phyloP scores from a whole-genome alignment of 2,329 filamentous ascomycete species.

The Myotisia sp. region DNA sequence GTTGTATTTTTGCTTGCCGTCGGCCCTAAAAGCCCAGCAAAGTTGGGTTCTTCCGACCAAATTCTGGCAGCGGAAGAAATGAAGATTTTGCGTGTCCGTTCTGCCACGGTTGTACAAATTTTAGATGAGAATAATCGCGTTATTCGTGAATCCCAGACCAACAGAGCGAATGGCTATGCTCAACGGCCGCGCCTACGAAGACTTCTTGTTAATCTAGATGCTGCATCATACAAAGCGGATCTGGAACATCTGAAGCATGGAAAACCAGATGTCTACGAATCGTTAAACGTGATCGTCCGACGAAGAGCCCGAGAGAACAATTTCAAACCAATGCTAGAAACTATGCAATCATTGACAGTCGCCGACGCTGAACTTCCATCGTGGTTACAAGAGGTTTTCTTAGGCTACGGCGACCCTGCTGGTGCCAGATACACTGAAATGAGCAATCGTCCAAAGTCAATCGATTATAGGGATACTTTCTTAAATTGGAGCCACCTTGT shows the following conservation, averaged over 20 bases:
- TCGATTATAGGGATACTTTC: slow-evolving; percentile 92
- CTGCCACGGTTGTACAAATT: slow-evolving; percentile 73
- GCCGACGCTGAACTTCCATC: slow-evolving; percentile 73
- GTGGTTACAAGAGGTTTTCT: slow-evolving; percentile 92
- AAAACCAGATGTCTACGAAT: slow-evolving; percentile 66
- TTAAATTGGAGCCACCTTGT: slow-evolving; percentile 88
- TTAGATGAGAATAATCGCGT: slow-evolving; percentile 70
- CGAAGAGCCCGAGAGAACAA: slow-evolving; percentile 86
- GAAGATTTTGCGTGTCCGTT: slow-evolving; percentile 57
- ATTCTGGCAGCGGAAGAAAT: too few species aligned
- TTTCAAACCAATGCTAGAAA: slow-evolving; percentile 85
- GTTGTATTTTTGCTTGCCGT: slow-evolving; percentile 77
- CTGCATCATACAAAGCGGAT: slow-evolving; percentile 63
- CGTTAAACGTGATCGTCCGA: slow-evolving; percentile 73
- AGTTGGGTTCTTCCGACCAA: slow-evolving; percentile 26
- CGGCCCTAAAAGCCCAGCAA: slow-evolving; percentile 38
- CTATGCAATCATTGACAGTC: slow-evolving; percentile 70
- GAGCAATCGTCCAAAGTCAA: slow-evolving; percentile 57
- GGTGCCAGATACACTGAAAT: slow-evolving; percentile 76
- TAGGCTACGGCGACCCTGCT: slow-evolving; percentile 90
- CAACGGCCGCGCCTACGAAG: slow-evolving; percentile 48
- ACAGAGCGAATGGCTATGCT: slow-evolving; percentile 48
- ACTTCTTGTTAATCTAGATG: slow-evolving; percentile 68
- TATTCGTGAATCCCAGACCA: slow-evolving; percentile 43
- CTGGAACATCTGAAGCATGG: slow-evolving; percentile 49